Evolutionary conservation across 225 moss, liverwort and hornwort species (phyloP), one percentile per base, ranked within the genome.

Genomic region (Lunularia cruciata): DNA sequence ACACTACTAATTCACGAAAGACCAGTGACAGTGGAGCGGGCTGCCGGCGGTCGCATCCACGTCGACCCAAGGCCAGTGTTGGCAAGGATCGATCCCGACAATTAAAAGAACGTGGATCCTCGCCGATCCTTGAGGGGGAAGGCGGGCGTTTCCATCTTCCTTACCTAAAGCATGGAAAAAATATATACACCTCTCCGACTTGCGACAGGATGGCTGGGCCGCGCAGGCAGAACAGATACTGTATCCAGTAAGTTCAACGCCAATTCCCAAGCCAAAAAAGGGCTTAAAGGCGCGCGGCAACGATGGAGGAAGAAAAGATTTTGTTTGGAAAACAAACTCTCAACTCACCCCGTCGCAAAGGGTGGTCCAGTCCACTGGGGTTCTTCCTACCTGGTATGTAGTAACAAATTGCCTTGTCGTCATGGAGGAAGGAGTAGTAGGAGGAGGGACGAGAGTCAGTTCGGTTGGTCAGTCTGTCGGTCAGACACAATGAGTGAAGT

Each of bases 1-100:
- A 74, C 71, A 74, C 79, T 23, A 61, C 61, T 61, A 61, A 61
- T 71, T 65, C 74, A 64, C 70, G 38, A 56, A 34, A 63, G 48
- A 73, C 49, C 38, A 71, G 70, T 79, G 79, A 74, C 79, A 79
- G 74, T 74, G 57, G 54, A 32, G 73, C 62, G 63, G 56, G 39
- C 60, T 45, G 65, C 46, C 63, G 73, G 73, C 69, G 56, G 74
- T 74, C 74, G 45, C 74, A 74, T 79, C 79, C 79, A 79, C 66
- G 74, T 74, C 73, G 68, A 74, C 70, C 79, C 78, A 74, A 62
- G 56, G 65, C 70, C 73, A 73, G 28, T 30, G 65, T 79, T 69
- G 74, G 65, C 70, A 74, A 68, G 47, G 70, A 79, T 79, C 78
- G 78, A 79, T 63, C 74, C 79, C 74, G 79, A 79, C 79, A 79